Evolutionary conservation across 2,329 filamentous ascomycete species (phyloP), one percentile per base, ranked within the genome.

Genomic region (Ceratocystis eucalypticola): DNA sequence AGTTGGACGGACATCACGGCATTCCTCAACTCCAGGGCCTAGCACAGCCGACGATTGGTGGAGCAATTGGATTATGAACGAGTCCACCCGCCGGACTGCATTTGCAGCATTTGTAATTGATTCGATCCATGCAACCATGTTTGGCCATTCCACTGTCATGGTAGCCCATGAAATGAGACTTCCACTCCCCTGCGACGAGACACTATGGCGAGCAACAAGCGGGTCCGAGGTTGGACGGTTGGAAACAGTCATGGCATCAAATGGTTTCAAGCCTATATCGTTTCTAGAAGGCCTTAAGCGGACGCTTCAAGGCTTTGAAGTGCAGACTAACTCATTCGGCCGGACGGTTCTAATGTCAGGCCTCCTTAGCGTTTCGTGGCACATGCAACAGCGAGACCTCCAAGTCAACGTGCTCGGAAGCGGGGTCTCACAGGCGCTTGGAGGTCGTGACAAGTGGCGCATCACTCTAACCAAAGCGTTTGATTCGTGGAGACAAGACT

Each of bases 61-160:
- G 94, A 89, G 91, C 71, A 86, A 91, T 71, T 97, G 94, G 94
- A 94, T 97, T 71, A 92, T 88, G 12, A 91, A 91, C 63, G 94
- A 99, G 74, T 89, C 93, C 0, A 97, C 92, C 0, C 82, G 91
- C 37, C 84, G 94, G 68, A 90, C 88, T 2, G 94, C 93, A 0
- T 97, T 96, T 76, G 91, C 89, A 0, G 94, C 94, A 0, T 97
- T 97, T 73, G 85, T 96, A 55, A 87, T 97, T 70, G 94, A 99
- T 74, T 96, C 92, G 3, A 95, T 92, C 1, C 94, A 99, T 75
- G 91, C 92, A 0, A 96, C 91, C 33, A 96, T 99, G 88, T 97
- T 97, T 75, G 94, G 93, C 0, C 94, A 97, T 75, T 94, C 92
- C 2, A 93, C 91, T 0, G 91, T 95, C 55, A 96, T 97, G 93